Evolutionary conservation across 768 basidiomycete genomes (phyloP).

Genomic region (Psilocybe cyanescens): DNA sequence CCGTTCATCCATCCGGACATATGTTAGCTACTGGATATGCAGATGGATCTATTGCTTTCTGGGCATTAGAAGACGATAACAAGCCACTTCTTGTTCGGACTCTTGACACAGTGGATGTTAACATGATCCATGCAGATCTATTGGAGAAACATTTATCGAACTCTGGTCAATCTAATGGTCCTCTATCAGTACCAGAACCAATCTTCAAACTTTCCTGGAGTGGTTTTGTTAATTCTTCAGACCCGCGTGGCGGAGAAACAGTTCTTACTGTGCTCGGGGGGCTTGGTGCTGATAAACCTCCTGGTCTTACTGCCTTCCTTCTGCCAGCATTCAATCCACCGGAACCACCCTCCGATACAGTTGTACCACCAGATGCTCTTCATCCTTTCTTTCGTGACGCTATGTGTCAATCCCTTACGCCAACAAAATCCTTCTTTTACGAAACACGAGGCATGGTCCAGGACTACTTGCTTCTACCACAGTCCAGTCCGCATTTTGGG

Average conservation of each 20-base stretch:
- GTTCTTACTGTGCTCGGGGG: constrained; percentile 82
- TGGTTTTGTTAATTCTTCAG: constrained; percentile 66
- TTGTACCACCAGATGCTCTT: constrained; percentile 37
- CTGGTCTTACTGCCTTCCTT: constrained; percentile 70
- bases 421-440: constrained; percentile 59
- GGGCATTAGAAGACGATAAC: constrained; percentile 79
- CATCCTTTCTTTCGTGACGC: constrained; percentile 59
- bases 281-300: constrained; percentile 48
- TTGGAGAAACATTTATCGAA: constrained; percentile 45
- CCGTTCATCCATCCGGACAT: constrained; percentile 76
- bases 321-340: constrained; percentile 68
- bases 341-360: constrained; percentile 37
- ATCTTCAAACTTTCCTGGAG: constrained; percentile 91
- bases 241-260: constrained; percentile 74
- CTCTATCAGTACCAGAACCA: constrained; percentile 57
- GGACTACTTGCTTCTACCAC: constrained; percentile 81
- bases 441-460: constrained; percentile 62
- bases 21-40: constrained; percentile 81
- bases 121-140: constrained; percentile 51
- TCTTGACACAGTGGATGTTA: constrained; percentile 55
- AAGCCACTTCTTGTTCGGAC: constrained; percentile 78
- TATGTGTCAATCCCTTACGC: constrained; percentile 61
- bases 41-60: constrained; percentile 85
- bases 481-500: constrained; percentile 68
- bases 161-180: constrained; percentile 18